Evolutionary conservation across 176 grass and related monocot genomes (phyloP), one percentile per base, ranked within the genome.

Genomic region (Tillandsia leiboldiana): DNA sequence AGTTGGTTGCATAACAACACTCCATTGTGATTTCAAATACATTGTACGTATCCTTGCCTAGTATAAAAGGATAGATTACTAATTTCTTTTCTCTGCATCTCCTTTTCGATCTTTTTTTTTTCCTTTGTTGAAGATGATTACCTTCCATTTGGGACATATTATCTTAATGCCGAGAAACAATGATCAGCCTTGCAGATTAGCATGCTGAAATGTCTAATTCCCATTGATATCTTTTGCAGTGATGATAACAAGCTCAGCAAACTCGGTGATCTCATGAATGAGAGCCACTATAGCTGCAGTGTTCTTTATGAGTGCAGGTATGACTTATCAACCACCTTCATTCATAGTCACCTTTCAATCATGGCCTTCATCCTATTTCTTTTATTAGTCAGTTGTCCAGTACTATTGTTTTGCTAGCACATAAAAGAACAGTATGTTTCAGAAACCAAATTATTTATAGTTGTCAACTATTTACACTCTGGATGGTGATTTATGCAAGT

Each of bases 301-400:
- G 84, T 90, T 50, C 75, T 97, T n/a, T 97, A 92, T 17, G 93
- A 97, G 22, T 97, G 93, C 84, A 92, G 89, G 89, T 90, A 84
- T 53, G 65, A 49, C 52, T 33, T 33, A 33, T 33, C 3, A 54
- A 15, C 52, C 10, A 12, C 52, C 52, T 54, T 53, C 52, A 12
- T 13, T 54, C 11, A 4, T 54, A 54, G 11, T 54, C 52, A 54
- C 52, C 15, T 14, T 3, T 54, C 52, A 54, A 54, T 54, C 52
- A 12, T 54, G 20, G 29, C 29, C 29, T 33, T 33, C 3, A 33
- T 6, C 29, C 29, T 33, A 3, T 33, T 33, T 33, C 29, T 33
- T 33, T 5, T 33, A 5, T 33, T 33, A 33, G 29, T 33, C 29
- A 33, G 29, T 33, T 33, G 29, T 0, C 29, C 29, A 33, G 29